A percentile compares a stretch with the other conserved stretches of the same genome.
Evolutionary conservation across 2,329 filamentous ascomycete species (phyloP).

Genomic region (Alternaria panax): DNA sequence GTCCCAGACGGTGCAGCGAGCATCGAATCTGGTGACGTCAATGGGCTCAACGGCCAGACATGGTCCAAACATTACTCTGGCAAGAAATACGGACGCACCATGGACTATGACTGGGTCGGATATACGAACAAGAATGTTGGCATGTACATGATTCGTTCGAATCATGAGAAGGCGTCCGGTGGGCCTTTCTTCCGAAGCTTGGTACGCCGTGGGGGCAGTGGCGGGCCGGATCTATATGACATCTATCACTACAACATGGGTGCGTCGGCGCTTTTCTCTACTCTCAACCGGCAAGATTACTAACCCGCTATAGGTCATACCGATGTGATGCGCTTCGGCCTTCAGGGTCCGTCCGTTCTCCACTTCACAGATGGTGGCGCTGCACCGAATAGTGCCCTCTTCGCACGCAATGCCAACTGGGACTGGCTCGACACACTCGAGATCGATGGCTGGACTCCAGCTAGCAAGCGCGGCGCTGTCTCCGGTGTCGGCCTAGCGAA

Average conservation of each 20-base stretch:
- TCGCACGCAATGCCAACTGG: conserved; percentile 34
- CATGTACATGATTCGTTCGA: conserved; percentile 51
- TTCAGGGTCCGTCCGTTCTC: conserved; percentile 53
- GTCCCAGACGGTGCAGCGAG: conserved; percentile 22
- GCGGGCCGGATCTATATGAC: conserved; percentile 53
- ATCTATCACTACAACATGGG: conserved; percentile 57
- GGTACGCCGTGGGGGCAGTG: conserved; percentile 46
- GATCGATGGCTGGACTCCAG: conserved; percentile 32
- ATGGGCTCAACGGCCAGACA: conserved; percentile 36
- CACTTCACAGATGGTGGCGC: conserved; percentile 51
- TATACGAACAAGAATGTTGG: conserved; percentile 48
- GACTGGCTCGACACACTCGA: conserved; percentile 31
- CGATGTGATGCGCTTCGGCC: conserved; percentile 52
- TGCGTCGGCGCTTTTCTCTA: not conserved
- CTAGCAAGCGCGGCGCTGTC: conserved; percentile 27
- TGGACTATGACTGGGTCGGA: conserved; percentile 52
- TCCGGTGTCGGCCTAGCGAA: conserved; percentile 43
- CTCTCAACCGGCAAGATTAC: no score
- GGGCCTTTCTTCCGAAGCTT: conserved; percentile 52
- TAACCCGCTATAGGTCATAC: conserved; percentile 39
- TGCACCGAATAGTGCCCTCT: conserved; percentile 45
- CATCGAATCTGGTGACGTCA: conserved; percentile 32
- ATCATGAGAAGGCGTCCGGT: conserved; percentile 53
- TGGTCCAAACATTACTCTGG: conserved; percentile 55
- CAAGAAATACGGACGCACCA: conserved; percentile 50